phyloP scores from a whole-genome alignment of 495 filamentous ascomycete genomes.

The Apodospora peruviana region DNA sequence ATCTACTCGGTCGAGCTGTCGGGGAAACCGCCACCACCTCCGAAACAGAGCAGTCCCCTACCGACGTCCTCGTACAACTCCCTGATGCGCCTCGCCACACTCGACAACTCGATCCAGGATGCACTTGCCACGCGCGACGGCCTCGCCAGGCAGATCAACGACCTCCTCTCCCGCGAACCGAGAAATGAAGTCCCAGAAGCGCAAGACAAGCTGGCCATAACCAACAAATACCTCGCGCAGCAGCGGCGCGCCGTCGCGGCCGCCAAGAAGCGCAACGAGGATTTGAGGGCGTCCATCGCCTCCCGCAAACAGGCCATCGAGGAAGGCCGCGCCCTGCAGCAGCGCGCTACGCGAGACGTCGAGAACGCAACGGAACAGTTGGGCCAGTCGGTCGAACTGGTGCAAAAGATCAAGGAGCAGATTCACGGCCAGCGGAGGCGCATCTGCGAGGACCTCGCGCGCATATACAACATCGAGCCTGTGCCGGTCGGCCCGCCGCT shows the following conservation, averaged over 20 bases:
- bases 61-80: conserved; percentile 83
- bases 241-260: conserved; percentile 61
- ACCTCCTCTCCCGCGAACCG: conserved; percentile 51
- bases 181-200: conserved; percentile 54
- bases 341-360: conserved; percentile 50
- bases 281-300: conserved; percentile 60
- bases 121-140: conserved; percentile 71
- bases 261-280: conserved; percentile 50
- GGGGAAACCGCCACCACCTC: conserved; percentile 36
- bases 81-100: conserved; percentile 79
- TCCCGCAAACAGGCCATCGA: conserved; percentile 62
- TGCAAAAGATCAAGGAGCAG: conserved; percentile 52
- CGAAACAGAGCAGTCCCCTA: conserved; percentile 37
- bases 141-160: conserved; percentile 71
- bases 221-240: conserved; percentile 53
- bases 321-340: conserved; percentile 53
- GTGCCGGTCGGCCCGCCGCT: conserved; percentile 48
- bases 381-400: conserved; percentile 44
- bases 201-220: conserved; percentile 55
- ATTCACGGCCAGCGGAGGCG: conserved; percentile 77
- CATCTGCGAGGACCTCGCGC: conserved; percentile 73
- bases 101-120: conserved; percentile 91
- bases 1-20: conserved; percentile 65
- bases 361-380: conserved; percentile 54
- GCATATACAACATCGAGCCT: conserved; percentile 75